A percentile compares a stretch with the other conserved stretches of the same genome.
Evolutionary conservation across 768 basidiomycete species (phyloP).

Genomic region (Suillus luteus): DNA sequence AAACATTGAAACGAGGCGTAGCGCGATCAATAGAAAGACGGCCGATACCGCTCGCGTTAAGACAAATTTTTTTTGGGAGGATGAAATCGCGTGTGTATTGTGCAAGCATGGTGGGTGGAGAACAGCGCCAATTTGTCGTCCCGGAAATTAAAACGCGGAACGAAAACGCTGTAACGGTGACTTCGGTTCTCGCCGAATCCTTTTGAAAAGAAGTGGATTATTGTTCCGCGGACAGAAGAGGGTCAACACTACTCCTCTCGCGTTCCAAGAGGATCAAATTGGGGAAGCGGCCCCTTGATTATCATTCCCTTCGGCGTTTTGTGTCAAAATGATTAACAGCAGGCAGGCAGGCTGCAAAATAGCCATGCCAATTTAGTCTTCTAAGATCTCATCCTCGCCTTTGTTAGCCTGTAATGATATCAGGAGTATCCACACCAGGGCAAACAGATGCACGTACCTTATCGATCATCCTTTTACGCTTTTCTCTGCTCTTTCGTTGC

Average conservation of each 20-base stretch:
- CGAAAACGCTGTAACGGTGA: slow-evolving; percentile 5
- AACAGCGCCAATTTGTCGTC: not conserved
- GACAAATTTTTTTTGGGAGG: not conserved
- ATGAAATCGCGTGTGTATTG: not conserved
- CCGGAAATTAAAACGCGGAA: slow-evolving; percentile 9
- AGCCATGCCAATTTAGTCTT: slow-evolving; percentile 33
- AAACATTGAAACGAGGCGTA: not conserved
- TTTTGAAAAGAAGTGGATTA: not conserved
- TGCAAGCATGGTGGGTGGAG: not conserved
- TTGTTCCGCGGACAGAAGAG: slow-evolving; percentile 8
- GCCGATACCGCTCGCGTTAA: not conserved
- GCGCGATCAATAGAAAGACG: not conserved
- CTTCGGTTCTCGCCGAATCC: slow-evolving; percentile 4
- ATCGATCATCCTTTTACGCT: slow-evolving; percentile 65
- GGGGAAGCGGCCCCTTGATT: not conserved
- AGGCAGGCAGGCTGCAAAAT: not conserved
- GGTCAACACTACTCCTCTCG: not conserved
- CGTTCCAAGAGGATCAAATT: not conserved
- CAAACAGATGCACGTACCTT: slow-evolving; percentile 51
- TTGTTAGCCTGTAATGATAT: slow-evolving; percentile 56
- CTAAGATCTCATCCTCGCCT: slow-evolving; percentile 71
- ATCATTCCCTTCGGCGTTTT: not conserved
- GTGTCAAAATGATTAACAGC: not conserved
- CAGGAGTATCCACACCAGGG: slow-evolving; percentile 17
- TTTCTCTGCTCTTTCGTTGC: slow-evolving; percentile 79